Conservation (phyloP, 768 basidiomycete species). For the Lactifluus volemus region DNA sequence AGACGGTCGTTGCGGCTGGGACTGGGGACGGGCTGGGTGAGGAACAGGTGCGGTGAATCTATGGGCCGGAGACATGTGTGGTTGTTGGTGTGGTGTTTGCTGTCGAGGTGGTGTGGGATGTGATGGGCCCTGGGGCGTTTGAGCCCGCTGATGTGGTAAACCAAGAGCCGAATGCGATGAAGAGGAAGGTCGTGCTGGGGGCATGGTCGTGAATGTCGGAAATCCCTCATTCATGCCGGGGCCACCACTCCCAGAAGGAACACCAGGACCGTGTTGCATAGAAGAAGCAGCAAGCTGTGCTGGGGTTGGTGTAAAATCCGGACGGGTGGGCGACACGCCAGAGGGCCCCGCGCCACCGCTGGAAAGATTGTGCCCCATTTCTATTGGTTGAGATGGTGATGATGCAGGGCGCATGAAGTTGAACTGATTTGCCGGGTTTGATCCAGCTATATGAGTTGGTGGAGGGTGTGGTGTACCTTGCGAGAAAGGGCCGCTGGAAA, state of each 20-base stretch:
- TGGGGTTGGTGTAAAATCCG: constrained; percentile 46
- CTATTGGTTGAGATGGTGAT: constrained; percentile 39
- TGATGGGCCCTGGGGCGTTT: constrained; percentile 6
- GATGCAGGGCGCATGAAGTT: constrained; percentile 33
- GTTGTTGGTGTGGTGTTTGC: constrained; percentile 17
- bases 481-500: constrained; percentile 18
- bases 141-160: constrained; percentile 3
- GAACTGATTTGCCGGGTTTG: constrained; percentile 27
- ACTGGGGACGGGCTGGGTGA: constrained; percentile 25
- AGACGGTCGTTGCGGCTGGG: constrained; percentile 20
- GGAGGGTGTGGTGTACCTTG: constrained; percentile 25
- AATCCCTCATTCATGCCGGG: constrained; percentile 25
- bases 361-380: constrained; percentile 36
- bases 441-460: constrained; percentile 3
- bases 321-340: constrained; percentile 32
- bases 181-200: constrained; percentile 28
- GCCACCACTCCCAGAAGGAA: constrained; percentile 7
- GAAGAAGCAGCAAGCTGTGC: constrained; percentile 44
- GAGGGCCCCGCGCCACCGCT: constrained; percentile 28
- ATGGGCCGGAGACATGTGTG: constrained; percentile 17
- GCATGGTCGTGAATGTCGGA: constrained; percentile 28
- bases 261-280: constrained; percentile 37
- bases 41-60: constrained; percentile 11
- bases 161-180: constrained; percentile 26
- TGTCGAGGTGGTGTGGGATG: constrained; percentile 13